phyloP scores from a whole-genome alignment of 371 early-diverging fungal species.

The Syncephalastrum contaminatum region DNA sequence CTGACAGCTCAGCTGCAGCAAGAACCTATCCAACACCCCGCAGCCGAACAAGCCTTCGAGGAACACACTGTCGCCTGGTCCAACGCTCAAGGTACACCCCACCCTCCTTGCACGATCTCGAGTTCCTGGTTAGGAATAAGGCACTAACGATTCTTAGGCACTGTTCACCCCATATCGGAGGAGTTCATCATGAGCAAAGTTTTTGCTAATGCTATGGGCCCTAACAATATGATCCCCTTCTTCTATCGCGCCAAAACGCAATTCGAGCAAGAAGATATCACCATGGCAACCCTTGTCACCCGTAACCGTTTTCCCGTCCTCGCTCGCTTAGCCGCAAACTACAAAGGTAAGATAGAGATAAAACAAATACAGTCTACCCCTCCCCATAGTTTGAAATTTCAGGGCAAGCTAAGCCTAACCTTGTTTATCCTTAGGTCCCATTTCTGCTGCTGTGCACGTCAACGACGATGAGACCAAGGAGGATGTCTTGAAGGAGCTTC shows the following conservation, averaged over 20 bases:
- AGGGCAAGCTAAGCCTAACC: background rate
- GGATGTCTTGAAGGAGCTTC: slow-evolving; percentile 45
- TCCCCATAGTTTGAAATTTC: background rate
- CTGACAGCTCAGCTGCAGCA: background rate
- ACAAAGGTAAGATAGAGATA: slow-evolving; percentile 40
- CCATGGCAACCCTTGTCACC: slow-evolving; percentile 64
- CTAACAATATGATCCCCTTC: slow-evolving; percentile 62
- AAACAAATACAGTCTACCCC: too few species aligned
- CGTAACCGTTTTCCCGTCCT: slow-evolving; percentile 53
- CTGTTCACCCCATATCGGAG: slow-evolving; percentile 36
- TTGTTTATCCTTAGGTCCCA: slow-evolving; percentile 39
- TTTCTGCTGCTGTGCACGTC: slow-evolving; percentile 67
- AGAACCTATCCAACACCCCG: background rate
- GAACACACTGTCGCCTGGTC: slow-evolving; percentile 22
- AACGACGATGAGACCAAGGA: slow-evolving; percentile 55
- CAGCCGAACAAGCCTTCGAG: slow-evolving; percentile 7
- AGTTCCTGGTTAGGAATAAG: too few species aligned
- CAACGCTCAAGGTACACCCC: slow-evolving; percentile 7
- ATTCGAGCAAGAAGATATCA: slow-evolving; percentile 59
- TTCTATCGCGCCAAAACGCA: slow-evolving; percentile 52
- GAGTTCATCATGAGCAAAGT: slow-evolving; percentile 59
- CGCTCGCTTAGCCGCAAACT: slow-evolving; percentile 56
- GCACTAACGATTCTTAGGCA: background rate
- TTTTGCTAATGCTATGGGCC: slow-evolving; percentile 65
- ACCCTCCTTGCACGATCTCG: too few species aligned